A percentile compares a stretch with the other conserved stretches of the same genome.
Evolutionary conservation across 2,329 filamentous ascomycete species (phyloP).

Genomic region (Colletotrichum cuscutae): DNA sequence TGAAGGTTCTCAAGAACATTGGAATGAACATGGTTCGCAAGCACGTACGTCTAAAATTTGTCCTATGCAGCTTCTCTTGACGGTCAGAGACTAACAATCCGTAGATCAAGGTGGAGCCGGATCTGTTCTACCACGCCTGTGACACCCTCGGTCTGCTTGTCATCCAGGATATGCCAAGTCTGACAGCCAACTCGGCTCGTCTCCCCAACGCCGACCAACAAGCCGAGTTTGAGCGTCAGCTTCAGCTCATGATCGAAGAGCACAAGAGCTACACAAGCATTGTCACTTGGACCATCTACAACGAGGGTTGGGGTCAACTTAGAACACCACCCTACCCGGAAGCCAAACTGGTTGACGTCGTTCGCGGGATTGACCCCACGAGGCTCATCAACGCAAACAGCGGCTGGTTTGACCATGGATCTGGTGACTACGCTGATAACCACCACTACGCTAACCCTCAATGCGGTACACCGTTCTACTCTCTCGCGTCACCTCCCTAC

Average conservation of each 20-base stretch:
- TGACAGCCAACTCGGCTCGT: constrained; percentile 49
- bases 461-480: constrained; percentile 77
- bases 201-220: constrained; percentile 62
- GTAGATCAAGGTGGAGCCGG: constrained; percentile 73
- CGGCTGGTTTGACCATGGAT: constrained; percentile 76
- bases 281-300: constrained; percentile 75
- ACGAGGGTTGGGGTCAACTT: constrained; percentile 77
- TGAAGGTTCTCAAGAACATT: constrained; percentile 71
- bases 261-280: constrained; percentile 74
- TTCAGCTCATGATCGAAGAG: constrained; percentile 70
- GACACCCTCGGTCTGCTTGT: constrained; percentile 74
- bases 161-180: constrained; percentile 78
- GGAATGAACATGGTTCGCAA: constrained; percentile 79
- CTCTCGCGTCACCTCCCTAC: constrained; percentile 63
- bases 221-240: constrained; percentile 71
- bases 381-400: constrained; percentile 71
- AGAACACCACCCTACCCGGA: constrained; percentile 62
- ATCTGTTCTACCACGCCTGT: constrained; percentile 74
- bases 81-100: constrained; percentile 33
- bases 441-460: constrained; percentile 79
- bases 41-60: constrained; percentile 59
- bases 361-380: constrained; percentile 69
- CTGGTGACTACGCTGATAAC: constrained; percentile 75
- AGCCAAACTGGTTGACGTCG: constrained; percentile 62
- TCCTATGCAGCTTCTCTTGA: background rate